Evolutionary conservation across 2,329 filamentous ascomycete species (phyloP).

Genomic region (Xylariaceae sp.): DNA sequence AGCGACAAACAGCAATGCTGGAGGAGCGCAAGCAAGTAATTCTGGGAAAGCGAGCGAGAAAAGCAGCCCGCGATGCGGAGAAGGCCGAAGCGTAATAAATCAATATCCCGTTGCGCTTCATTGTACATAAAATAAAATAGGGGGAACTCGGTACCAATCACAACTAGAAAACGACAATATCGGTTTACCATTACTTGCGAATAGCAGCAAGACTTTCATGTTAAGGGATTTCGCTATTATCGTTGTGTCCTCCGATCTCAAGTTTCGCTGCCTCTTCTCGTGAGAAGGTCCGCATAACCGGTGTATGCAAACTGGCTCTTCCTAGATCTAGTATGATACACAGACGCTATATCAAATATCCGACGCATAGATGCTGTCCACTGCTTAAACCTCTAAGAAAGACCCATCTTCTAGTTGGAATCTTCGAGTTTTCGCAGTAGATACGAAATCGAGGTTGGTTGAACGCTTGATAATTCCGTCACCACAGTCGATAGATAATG

Average conservation of each 20-base stretch:
- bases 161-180: constrained; percentile 1
- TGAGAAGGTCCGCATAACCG: constrained; percentile 8
- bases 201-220: constrained; percentile 10
- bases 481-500: constrained; percentile 88
- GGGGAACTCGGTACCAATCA: constrained; percentile 9
- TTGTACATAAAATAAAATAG: constrained; percentile 33
- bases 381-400: constrained; percentile 9
- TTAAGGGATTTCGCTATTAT: constrained; percentile 11
- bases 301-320: constrained; percentile 25
- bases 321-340: constrained; percentile 28
- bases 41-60: constrained; percentile 87
- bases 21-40: constrained; percentile 79
- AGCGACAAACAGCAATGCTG: constrained; percentile 78
- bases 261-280: constrained; percentile 1
- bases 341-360: constrained; percentile 21
- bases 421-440: constrained; percentile 65
- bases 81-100: constrained; percentile 31
- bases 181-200: constrained; percentile 1
- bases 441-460: constrained; percentile 81
- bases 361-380: constrained; percentile 7
- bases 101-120: constrained; percentile 16
- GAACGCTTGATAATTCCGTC: constrained; percentile 87
- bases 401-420: constrained; percentile 49
- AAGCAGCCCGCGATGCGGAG: constrained; percentile 69
- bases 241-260: neutral